These are phyloP conservation scores for Aurantiochytrium sp. DNA, from an alignment of 108 stramenopile genomes.

Conservation along the genomic window DNA sequence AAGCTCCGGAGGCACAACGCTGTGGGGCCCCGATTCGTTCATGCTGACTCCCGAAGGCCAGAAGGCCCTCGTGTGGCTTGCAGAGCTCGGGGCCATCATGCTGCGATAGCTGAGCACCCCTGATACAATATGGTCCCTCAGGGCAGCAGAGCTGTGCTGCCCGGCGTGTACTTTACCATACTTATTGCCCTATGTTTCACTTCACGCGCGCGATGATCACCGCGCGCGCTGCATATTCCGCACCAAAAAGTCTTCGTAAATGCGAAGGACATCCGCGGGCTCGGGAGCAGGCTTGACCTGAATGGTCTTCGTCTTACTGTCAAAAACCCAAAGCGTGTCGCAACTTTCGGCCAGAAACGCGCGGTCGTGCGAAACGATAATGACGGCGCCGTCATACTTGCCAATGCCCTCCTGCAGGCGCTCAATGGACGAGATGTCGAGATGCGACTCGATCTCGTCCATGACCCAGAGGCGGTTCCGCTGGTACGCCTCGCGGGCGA, in stretches of 20 bases:
- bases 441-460: constrained; percentile 86
- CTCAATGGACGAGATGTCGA: constrained; percentile 81
- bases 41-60: no score
- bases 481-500: constrained; percentile 82
- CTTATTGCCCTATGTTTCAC: background rate
- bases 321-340: background rate
- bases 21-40: no score
- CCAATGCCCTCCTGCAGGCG: constrained; percentile 77
- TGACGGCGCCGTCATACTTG: constrained; percentile 68
- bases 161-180: background rate
- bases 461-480: constrained; percentile 88
- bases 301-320: background rate
- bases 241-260: background rate
- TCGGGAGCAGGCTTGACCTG: background rate
- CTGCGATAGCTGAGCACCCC: no score
- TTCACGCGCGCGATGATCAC: background rate
- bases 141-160: no score
- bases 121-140: no score
- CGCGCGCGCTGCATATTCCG: background rate
- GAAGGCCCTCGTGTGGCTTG: no score
- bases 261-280: background rate
- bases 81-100: no score
- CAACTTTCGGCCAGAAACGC: constrained; percentile 6
- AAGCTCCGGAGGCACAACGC: no score
- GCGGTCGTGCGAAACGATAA: constrained; percentile 76